Evolutionary conservation across 257 asterid species (phyloP).

Genomic region (Ehretia macrophylla): DNA sequence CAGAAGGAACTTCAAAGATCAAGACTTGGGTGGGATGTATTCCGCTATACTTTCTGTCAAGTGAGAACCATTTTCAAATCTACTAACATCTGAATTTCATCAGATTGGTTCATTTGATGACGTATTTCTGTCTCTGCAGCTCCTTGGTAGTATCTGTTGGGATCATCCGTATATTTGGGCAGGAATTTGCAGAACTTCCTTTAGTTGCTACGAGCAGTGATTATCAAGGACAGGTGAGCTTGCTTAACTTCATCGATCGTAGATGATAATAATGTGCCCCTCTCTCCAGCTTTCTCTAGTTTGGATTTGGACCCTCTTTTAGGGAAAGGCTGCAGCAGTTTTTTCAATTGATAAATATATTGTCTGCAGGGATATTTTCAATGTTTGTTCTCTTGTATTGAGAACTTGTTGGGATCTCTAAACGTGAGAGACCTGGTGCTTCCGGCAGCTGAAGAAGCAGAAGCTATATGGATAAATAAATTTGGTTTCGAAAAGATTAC

Average conservation of each 20-base stretch:
- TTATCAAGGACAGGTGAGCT: conserved; percentile 62
- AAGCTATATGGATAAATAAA: conserved; percentile 41
- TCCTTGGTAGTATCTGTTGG: conserved; percentile 74
- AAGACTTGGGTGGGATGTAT: conserved; percentile 80
- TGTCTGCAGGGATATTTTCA: conserved; percentile 72
- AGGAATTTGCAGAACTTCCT: conserved; percentile 85
- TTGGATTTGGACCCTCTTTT: too few species aligned
- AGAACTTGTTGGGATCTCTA: conserved; percentile 33
- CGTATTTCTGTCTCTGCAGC: conserved; percentile 25
- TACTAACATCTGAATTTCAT: background rate
- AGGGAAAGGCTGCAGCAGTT: background rate
- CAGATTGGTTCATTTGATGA: conserved; percentile 6
- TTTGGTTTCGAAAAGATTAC: conserved; percentile 40
- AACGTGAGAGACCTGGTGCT: conserved; percentile 43
- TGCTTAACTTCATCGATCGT: too few species aligned
- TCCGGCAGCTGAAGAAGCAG: conserved; percentile 67
- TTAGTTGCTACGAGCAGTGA: conserved; percentile 66
- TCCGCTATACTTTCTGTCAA: conserved; percentile 63
- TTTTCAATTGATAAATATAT: background rate
- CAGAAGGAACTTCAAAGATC: conserved; percentile 63
- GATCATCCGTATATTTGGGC: conserved; percentile 70
- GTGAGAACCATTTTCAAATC: conserved; percentile 35
- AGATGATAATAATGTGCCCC: background rate
- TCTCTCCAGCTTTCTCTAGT: background rate
- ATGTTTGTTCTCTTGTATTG: conserved; percentile 44